Evolutionary conservation across 345 rosid genomes (phyloP), one percentile per base, ranked within the genome.

Genomic region (Brassica incana): DNA sequence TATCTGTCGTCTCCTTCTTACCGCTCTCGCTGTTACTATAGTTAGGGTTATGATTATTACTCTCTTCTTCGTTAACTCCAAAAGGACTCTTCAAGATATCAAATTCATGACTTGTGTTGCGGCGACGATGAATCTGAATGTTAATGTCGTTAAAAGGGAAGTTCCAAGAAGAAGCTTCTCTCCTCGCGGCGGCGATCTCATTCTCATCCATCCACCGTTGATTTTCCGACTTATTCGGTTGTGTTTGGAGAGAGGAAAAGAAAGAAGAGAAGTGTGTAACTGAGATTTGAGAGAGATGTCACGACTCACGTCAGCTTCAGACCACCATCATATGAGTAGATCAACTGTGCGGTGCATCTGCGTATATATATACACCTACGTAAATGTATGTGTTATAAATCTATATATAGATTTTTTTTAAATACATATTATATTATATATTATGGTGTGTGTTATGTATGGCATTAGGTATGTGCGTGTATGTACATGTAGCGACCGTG

Each of bases 1-100:
- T 83, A 16, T 86, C 88, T 56, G 77, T 75, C 4, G 79, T 80
- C 71, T 75, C 79, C 67, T 80, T 80, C 83, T 86, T 89, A 56
- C 80, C 83, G 72, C 81, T 69, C 25, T 80, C 79, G 50, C 75
- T 69, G 40, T 63, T 50, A 80, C 83, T 80, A 25, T 67, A 40
- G 15, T 78, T 72, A 72, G 52, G 73, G 77, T 78, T 71, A 7
- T 54, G 71, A 36, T 74, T 69, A 63, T 69, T 63, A 54, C 60
- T 52, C 27, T 80, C 76, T 38, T 80, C 76, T 64, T 69, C 75
- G 38, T 74, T 15, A 62, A 27, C 68, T 68, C 69, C 80, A 76
- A 30, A 15, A 50, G 60, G 9, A 50, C 6, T 68, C 78, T 79
- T 79, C 71, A 79, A 69, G 71, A 79, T 74, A 3, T 74, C 71